phyloP scores from a whole-genome alignment of 108 stramenopile genomes.

The Stephanodiscus minutulus region DNA sequence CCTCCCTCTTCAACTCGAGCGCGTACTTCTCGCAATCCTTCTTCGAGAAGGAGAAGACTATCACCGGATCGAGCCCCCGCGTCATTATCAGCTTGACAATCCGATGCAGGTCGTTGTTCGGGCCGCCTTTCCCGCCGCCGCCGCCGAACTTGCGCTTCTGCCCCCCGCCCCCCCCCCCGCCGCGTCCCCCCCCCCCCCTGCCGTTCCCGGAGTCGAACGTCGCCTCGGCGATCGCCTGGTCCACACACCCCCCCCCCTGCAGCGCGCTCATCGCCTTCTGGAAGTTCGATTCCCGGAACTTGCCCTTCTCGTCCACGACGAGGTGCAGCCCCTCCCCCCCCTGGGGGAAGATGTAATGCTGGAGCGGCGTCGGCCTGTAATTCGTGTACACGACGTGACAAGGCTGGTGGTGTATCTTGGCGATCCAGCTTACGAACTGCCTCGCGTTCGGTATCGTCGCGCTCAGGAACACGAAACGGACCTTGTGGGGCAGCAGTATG shows the following conservation, averaged over 20 bases:
- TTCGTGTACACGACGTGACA: constrained; percentile 91
- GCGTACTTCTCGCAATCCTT: constrained; percentile 97
- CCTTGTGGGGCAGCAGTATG: constrained; percentile 93
- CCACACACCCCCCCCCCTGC: constrained; percentile 56
- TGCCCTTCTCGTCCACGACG: constrained; percentile 91
- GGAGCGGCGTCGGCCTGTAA: constrained; percentile 87
- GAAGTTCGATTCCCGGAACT: constrained; percentile 95
- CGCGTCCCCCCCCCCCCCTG: constrained; percentile 65
- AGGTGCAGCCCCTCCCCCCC: constrained; percentile 95
- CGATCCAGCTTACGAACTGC: constrained; percentile 97
- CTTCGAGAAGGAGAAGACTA: constrained; percentile 98
- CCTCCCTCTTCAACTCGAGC: constrained; percentile 74
- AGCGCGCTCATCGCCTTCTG: constrained; percentile 92
- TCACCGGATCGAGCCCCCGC: constrained; percentile 89
- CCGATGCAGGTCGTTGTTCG: constrained; percentile 83
- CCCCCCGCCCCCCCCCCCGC: constrained; percentile 39
- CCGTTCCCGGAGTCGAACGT: constrained; percentile 73
- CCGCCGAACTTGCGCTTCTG: constrained; percentile 73
- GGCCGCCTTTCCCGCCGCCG: constrained; percentile 61
- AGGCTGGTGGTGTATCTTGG: constrained; percentile 78
- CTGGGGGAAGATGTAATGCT: constrained; percentile 96
- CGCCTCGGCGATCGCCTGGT: constrained; percentile 65
- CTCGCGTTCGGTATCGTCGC: constrained; percentile 97
- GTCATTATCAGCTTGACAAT: constrained; percentile 96
- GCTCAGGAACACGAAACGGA: constrained; percentile 92